Base-by-base conservation (phyloP, 2,329 filamentous ascomycete species). In the Cordyceps pruinosa region DNA sequence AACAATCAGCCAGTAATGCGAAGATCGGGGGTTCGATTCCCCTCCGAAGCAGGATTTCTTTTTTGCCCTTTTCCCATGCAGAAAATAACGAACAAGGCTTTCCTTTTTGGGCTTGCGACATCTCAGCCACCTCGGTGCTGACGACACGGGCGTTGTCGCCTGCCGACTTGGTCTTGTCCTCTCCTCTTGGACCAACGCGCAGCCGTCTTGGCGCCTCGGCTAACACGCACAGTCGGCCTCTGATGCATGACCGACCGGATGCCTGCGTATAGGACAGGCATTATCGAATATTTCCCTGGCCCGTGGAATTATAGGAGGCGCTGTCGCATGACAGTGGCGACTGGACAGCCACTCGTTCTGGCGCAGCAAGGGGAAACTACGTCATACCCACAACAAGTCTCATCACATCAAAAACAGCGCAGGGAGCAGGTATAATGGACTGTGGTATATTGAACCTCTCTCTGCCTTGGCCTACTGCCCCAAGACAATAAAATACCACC, bases 11-110 rank as follows among this genome's bases (percentile, higher is more conserved):
- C 49, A 52, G 55, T 58, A 58, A 58, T 58, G 56, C 56, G 56
- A 58, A 58, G 56, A 58, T 58, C 56, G 56, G 56, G 56, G 56
- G 56, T 58, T 58, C 56, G 56, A 58, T 58, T 58, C 56, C 56
- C 56, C 56, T 58, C 56, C 56, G 56, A 58, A 58, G 56, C 56
- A 58, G 23, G 1, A n/a, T 32, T 28, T 10, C 19, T 30, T 46
- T 51, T 51, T 52, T 52, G 44, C 23, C n/a, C 1, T 47, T 26
- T 55, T 23, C 12, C 12, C 3, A 5, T 10, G n/a, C n/a, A n/a
- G n/a, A n/a, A n/a, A n/a, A n/a, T n/a, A n/a, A n/a, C n/a, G n/a
- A n/a, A n/a, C n/a, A n/a, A n/a, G n/a, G n/a, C n/a, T n/a, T n/a
- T n/a, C n/a, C n/a, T n/a, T n/a, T n/a, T n/a, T n/a, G n/a, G n/a